Base-by-base conservation (phyloP, 306 rosid species). In the Quercus variabilis region DNA sequence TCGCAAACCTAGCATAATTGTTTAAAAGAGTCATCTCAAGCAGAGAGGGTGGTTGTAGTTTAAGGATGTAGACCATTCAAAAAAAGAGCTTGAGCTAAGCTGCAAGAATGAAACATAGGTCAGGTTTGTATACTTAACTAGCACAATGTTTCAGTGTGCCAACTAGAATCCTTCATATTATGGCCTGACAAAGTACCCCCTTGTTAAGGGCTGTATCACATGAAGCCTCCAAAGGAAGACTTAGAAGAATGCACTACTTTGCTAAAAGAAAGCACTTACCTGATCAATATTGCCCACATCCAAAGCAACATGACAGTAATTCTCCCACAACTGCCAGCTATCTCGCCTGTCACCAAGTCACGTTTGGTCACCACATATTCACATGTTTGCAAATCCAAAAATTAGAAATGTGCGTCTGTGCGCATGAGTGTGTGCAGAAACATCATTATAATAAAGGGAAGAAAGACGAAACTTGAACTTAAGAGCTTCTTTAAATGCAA, bases 321-420 rank as follows among this genome's bases (percentile, higher is more conserved):
- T 95, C 88, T 95, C 99, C 99, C 99, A 92, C 73, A 95, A 82
- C 80, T 90, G 97, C 97, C 95, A 95, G 88, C 96, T 91, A 83
- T 85, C 86, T 78, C 98, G 93, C 72, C 99, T 95, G 99, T 76
- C 79, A 89, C 31, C 79, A 86, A 84, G 71, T 69, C 60, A 75
- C 63, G 33, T 75, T 79, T 69, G 82, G 83, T 90, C 81, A 84
- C 41, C 64, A 77, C 59, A 74, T 51, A 80, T 60, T 49, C 54
- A 26, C 68, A 80, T 71, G 71, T 76, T 85, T 73, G 20, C 67
- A 69, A 79, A 52, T 21, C 69, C 35, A 71, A 51, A 51, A 75
- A 74, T 25, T 51, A 54, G 78, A 14, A 69, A 31, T 7, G 21
- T 26, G 60, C 8, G 33, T 58, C 65, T 25, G 69, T 5, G 38